Evolutionary conservation across 2,329 filamentous ascomycete species (phyloP).

Genomic region (Geosmithia flava): DNA sequence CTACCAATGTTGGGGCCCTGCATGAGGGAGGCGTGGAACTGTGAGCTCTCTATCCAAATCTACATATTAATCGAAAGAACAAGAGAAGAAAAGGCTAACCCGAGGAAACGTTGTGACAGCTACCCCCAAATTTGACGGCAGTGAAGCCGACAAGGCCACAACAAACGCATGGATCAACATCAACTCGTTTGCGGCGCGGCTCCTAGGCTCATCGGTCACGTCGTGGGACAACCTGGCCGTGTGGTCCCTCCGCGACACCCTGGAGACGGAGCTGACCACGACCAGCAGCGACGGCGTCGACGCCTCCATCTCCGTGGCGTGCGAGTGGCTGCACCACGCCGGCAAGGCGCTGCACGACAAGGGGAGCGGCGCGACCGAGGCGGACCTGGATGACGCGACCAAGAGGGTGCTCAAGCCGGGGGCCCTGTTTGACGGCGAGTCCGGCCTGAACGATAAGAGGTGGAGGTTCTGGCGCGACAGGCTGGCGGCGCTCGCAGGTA

Average conservation of each 20-base stretch:
- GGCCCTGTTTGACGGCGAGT: constrained; percentile 7
- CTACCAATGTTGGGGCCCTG: constrained; percentile 16
- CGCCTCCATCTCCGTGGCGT: constrained; percentile 4
- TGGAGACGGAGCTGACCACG: constrained; percentile 11
- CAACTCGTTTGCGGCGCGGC: constrained; percentile 19
- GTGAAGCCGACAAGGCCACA: constrained; percentile 8
- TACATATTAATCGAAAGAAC: background rate
- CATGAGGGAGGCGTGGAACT: constrained; percentile 16
- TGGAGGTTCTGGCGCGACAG: constrained; percentile 18
- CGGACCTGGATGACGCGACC: constrained; percentile 9
- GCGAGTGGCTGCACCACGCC: constrained; percentile 17
- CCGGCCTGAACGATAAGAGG: constrained; percentile 12
- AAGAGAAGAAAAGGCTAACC: background rate
- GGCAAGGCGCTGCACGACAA: constrained; percentile 11
- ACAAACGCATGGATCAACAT: constrained; percentile 15
- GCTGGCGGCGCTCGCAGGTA: constrained; percentile 9
- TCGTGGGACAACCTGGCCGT: constrained; percentile 15
- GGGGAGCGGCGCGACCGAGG: constrained; percentile 1
- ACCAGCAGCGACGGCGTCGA: constrained; percentile 9
- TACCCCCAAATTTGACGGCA: constrained; percentile 10
- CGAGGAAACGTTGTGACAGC: constrained; percentile 5
- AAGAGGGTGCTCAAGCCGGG: constrained; percentile 9
- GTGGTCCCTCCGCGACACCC: constrained; percentile 15
- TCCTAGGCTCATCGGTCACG: constrained; percentile 10
- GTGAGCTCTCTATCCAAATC: no score